Base-by-base conservation (phyloP, 2,329 filamentous ascomycete species). In the Penicillium sp. region DNA sequence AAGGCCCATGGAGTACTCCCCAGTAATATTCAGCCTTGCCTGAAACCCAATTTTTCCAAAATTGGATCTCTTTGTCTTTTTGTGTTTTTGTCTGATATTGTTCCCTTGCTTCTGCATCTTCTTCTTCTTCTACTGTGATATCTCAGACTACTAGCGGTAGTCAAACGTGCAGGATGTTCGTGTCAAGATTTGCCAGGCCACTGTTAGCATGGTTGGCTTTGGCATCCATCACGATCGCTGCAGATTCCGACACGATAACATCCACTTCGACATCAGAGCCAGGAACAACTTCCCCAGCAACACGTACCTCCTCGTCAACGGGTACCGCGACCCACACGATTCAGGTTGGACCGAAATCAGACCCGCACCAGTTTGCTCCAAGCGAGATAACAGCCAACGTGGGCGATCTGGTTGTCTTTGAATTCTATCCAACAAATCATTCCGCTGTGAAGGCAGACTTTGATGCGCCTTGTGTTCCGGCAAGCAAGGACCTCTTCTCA, bases 391-490 rank as follows among this genome's bases (percentile, higher is more conserved):
- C 61, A 0, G 72, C 72, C 1, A 58, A 64, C 0, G 57, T 67
- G 1, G 72, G 71, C 16, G 71, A 74, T 51, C 38, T 64, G 1
- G 56, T 74, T 13, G 77, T 81, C 57, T 88, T 84, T 68, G 74
- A 79, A 40, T 87, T 88, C 64, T 86, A 83, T 60, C 84, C 85
- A 1, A 76, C 76, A 19, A 84, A 82, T 47, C 85, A 89, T 64
- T 85, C 83, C 3, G 81, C 88, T n/a, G 81, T 82, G 8, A 78
- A 83, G 46, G 81, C 84, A 32, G 83, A 80, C 45, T 87, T 79
- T 61, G 70, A 74, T 2, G 74, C 75, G n/a, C 84, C 86, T 36
- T 89, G 86, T 56, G 80, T 87, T 40, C 85, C 86, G 0, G 86
- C 69, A 2, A 46, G 26, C 3, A 53, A 44, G 1, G 48, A 47